Evolutionary conservation across 345 rosid genomes (phyloP), one percentile per base, ranked within the genome.

Genomic region (Aurinia saxatilis): DNA sequence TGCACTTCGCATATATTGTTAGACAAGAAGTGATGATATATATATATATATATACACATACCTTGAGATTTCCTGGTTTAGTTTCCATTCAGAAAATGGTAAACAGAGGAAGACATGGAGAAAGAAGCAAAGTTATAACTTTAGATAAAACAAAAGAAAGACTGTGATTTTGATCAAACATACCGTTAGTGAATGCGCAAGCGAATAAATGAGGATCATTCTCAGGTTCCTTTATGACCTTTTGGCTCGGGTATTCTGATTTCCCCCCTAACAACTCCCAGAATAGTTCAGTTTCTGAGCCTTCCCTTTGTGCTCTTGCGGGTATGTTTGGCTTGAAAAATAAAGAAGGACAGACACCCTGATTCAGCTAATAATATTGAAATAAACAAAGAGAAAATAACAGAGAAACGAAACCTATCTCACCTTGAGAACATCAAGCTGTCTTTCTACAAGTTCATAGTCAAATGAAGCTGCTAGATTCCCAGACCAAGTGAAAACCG

Each of bases 361-460:
- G 46, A 50, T 48, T 67, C 15, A 54, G 40, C 41, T 11, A 29
- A 15, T 11, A 29, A 15, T 25, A 27, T 57, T 18, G 25, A 50
- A 14, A 50, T 27, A 27, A 27, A 21, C 25, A 21, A 27, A 27
- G 6, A 5, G 30, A 27, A 27, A 19, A 39, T 8, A 40, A 40
- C 19, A 30, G 33, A 14, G 11, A 18, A 41, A n/a, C n/a, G 14
- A 50, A 35, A 60, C 17, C 35, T 12, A 63, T 74, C 73, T 50
- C 52, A 90, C 99, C 95, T 87, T 93, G 50, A 93, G 90, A 75
- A 87, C 68, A 86, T 93, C 99, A n/a, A 93, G 88, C 74, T 81
- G 95, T 70, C 97, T 81, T 81, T 90, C 96, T 14, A 88, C 80
- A 42, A 87, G 88, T 60, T 86, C 97, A 33, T 85, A 90, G 73